A percentile compares a stretch with the other conserved stretches of the same genome.
Conservation (phyloP, 306 rosid genomes). For the Astragalus membranaceus region DNA sequence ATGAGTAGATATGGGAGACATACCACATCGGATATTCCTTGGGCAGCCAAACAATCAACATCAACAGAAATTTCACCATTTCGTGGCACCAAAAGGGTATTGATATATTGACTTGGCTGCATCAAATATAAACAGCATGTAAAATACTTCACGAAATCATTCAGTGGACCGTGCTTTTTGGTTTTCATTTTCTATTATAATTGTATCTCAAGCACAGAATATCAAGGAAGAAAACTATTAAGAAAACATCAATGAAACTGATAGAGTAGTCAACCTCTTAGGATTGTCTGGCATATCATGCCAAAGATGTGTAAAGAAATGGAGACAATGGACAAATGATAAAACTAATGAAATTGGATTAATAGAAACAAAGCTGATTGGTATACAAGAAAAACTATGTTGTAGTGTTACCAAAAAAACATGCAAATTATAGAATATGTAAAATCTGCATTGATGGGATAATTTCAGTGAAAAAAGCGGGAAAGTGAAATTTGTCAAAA, state of each 20-base stretch:
- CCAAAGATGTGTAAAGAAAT: slow-evolving; percentile 3
- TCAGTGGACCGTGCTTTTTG: background rate
- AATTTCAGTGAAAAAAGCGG: too few relatives aligned
- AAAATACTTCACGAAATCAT: background rate
- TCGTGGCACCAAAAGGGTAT: slow-evolving; percentile 71
- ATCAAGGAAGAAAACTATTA: background rate
- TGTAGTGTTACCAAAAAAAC: too few relatives aligned
- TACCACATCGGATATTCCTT: slow-evolving; percentile 86
- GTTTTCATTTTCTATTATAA: background rate
- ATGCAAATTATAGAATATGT: too few relatives aligned
- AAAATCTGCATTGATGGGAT: too few relatives aligned
- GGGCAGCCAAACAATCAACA: slow-evolving; percentile 49
- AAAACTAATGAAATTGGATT: background rate
- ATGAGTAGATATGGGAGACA: slow-evolving; percentile 20
- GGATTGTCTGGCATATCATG: background rate
- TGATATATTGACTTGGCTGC: slow-evolving; percentile 72
- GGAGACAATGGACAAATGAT: background rate
- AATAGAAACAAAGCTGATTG: background rate
- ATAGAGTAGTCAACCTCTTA: background rate
- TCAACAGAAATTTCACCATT: slow-evolving; percentile 62
- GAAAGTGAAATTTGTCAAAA: too few relatives aligned
- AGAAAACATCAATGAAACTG: background rate
- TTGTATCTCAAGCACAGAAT: background rate
- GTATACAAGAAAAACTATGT: too few relatives aligned
- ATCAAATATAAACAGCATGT: slow-evolving; percentile 15